phyloP scores from a whole-genome alignment of 495 filamentous ascomycete genomes.

The Penicillium argentinense region DNA sequence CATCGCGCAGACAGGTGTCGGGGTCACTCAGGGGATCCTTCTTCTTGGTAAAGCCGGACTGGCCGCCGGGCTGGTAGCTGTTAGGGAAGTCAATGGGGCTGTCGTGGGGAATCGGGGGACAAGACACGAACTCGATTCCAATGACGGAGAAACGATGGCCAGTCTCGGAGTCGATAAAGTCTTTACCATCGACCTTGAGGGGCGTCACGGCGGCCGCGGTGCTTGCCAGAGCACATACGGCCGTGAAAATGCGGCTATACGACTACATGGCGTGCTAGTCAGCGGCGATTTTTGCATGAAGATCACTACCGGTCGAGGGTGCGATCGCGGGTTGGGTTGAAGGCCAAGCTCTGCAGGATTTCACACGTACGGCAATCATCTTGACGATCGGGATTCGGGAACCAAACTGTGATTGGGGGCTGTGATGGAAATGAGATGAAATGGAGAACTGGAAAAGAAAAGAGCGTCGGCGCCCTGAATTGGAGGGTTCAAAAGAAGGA shows the following conservation, averaged over 20 bases:
- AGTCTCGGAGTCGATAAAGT: slow-evolving; percentile 81
- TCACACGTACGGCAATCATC: slow-evolving; percentile 23
- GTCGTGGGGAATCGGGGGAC: not conserved
- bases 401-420: too few relatives aligned
- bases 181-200: slow-evolving; percentile 69
- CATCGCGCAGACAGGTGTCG: slow-evolving; percentile 80
- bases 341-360: not conserved
- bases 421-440: not conserved
- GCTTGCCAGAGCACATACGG: slow-evolving; percentile 43
- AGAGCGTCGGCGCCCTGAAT: too few relatives aligned
- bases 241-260: slow-evolving; percentile 36
- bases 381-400: slow-evolving; percentile 7
- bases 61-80: slow-evolving; percentile 88
- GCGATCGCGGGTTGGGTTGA: not conserved
- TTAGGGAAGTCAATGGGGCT: slow-evolving; percentile 18
- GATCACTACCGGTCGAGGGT: not conserved
- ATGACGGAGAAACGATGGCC: slow-evolving; percentile 84
- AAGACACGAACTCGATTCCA: slow-evolving; percentile 66
- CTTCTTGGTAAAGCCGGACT: slow-evolving; percentile 68
- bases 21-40: slow-evolving; percentile 76
- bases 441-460: not conserved
- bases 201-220: slow-evolving; percentile 67
- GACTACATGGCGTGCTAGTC: slow-evolving; percentile 7
- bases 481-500: not conserved
- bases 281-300: not conserved